These are phyloP conservation scores for Penicillium sp. DNA, from an alignment of 2,329 filamentous ascomycete genomes.

Conservation along the genomic window DNA sequence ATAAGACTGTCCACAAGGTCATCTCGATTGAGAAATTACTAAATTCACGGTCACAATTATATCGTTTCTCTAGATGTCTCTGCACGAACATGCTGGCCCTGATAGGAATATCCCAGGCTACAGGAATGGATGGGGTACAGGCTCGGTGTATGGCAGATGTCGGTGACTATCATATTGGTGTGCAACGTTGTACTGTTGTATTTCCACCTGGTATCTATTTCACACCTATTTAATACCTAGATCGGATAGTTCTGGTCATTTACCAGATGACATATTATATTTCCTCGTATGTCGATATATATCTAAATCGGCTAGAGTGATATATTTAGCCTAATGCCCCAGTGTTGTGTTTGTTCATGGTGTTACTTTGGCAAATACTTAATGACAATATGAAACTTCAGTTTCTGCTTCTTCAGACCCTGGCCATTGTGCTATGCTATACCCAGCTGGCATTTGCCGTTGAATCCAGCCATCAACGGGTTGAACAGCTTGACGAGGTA, in stretches of 20 bases:
- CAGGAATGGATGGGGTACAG: not conserved
- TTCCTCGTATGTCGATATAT: not conserved
- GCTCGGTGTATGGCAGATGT: not conserved
- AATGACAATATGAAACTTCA: not conserved
- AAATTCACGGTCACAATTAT: not conserved
- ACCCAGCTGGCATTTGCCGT: constrained; percentile 1
- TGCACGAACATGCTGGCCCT: not conserved
- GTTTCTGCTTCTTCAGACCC: not conserved
- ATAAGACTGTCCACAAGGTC: not conserved
- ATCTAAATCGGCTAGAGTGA: not conserved
- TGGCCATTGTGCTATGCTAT: constrained; percentile 15
- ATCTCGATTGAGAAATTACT: too few relatives aligned
- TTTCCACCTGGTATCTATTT: not conserved
- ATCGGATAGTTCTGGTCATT: not conserved
- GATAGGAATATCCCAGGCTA: not conserved
- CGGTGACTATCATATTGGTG: not conserved
- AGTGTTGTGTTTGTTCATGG: too few relatives aligned
- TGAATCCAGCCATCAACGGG: constrained; percentile 14
- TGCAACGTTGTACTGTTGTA: not conserved
- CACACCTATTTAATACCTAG: not conserved
- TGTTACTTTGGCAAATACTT: not conserved
- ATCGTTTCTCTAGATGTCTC: not conserved
- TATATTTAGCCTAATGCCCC: not conserved
- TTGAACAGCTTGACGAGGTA: constrained; percentile 31
- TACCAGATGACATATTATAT: not conserved